These are phyloP conservation scores for Rubia occidens DNA, from an alignment of 305 asterid species.

Conservation along the genomic window DNA sequence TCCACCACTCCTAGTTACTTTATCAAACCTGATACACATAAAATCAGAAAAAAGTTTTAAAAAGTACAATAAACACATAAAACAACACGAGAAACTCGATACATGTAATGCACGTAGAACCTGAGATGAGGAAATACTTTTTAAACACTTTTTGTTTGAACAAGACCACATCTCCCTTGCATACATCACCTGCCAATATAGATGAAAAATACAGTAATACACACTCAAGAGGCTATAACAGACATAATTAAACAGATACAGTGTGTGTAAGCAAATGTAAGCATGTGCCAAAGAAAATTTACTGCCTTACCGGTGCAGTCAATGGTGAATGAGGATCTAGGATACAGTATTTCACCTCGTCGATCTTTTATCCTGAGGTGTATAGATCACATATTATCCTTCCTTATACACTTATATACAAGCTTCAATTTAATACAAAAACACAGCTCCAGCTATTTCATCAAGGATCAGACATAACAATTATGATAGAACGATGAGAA, in stretches of 20 bases:
- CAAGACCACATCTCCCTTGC: constrained; percentile 71
- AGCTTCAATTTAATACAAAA: not conserved
- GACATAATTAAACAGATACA: constrained; percentile 8
- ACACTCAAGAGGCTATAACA: constrained; percentile 4
- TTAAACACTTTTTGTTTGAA: constrained; percentile 55
- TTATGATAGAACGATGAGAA: not conserved
- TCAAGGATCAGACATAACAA: not conserved
- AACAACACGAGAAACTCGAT: not conserved
- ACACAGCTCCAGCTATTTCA: not conserved
- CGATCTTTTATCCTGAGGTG: constrained; percentile 55
- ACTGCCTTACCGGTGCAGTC: constrained; percentile 50
- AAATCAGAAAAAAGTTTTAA: not conserved
- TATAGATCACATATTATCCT: constrained; percentile 15
- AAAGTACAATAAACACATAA: not conserved
- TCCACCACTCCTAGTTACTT: constrained; percentile 31
- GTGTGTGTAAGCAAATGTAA: not conserved
- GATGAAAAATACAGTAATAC: not conserved
- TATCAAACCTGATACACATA: constrained; percentile 35
- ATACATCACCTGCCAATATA: constrained; percentile 57
- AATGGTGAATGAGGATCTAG: constrained; percentile 55
- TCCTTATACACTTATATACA: not conserved
- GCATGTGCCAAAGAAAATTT: constrained; percentile 7
- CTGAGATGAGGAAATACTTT: constrained; percentile 26
- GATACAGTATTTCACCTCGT: constrained; percentile 47
- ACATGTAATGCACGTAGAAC: constrained; percentile 8